Evolutionary conservation across 768 basidiomycete species (phyloP), one percentile per base, ranked within the genome.

Genomic region (Leccinum barrowsii): DNA sequence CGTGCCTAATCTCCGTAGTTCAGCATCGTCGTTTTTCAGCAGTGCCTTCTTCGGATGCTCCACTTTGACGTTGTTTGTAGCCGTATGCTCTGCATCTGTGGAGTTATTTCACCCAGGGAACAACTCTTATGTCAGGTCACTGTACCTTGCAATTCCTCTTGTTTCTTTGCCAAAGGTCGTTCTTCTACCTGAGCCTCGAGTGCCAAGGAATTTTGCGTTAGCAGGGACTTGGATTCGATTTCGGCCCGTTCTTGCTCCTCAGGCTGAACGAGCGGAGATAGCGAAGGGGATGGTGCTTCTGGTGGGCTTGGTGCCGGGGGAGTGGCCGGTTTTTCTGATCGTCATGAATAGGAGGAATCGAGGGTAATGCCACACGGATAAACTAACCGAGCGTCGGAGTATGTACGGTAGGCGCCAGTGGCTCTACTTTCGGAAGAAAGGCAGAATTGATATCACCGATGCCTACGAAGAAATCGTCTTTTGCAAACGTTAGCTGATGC

Each of bases 391-490:
- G 57, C 46, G 68, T 66, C 34, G 70, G 60, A 21, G 63, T 28
- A 10, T 65, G 67, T 22, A 66, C 61, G 37, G 65, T 13, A 34
- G 73, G 70, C 13, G 71, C 52, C 8, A 75, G 51, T 15, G 86
- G 78, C 61, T 86, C 80, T 52, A 86, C 65, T 73, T 93, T 93
- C 30, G 94, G 94, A 19, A 97, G 79, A 75, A 96, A 95, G 0
- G 94, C 82, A 5, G 92, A 92, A 71, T 99, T 99, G 73, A 99
- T 99, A 75, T 99, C 97, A 52, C 97, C 97, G 62, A 96, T 98
- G 15, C 95, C 95, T 59, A 97, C 81, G 69, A 98, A 99, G 76
- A 99, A 99, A 68, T 98, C 96, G 67, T 95, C 96, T 98, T 59
- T 64, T 32, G 57, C 49, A 40, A 52, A 56, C 24, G 15, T 60